These are phyloP conservation scores for Phaseolus lunatus DNA, from an alignment of 306 rosid genomes.

Conservation along the genomic window DNA sequence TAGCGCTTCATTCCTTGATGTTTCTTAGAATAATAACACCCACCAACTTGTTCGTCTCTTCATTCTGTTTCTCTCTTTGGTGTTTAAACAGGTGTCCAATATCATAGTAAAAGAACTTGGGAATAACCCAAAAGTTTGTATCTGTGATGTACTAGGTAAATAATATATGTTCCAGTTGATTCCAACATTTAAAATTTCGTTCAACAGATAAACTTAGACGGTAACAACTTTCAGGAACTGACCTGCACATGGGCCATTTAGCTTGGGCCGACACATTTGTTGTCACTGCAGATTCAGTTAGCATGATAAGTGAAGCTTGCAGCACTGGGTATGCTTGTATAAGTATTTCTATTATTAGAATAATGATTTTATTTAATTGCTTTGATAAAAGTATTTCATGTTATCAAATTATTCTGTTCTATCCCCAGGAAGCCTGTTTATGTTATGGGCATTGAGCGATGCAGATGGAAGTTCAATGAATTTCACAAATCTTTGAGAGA, in stretches of 20 bases:
- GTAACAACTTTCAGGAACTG: slow-evolving; percentile 66
- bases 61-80: slow-evolving; percentile 23
- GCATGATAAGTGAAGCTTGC: slow-evolving; percentile 92
- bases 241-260: slow-evolving; percentile 86
- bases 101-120: slow-evolving; percentile 74
- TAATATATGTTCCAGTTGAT: slow-evolving; percentile 28
- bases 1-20: slow-evolving; percentile 1
- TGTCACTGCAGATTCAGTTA: slow-evolving; percentile 95
- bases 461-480: slow-evolving; percentile 89
- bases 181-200: slow-evolving; percentile 23
- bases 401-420: slow-evolving; percentile 32
- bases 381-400: not conserved
- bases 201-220: slow-evolving; percentile 14
- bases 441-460: slow-evolving; percentile 75
- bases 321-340: slow-evolving; percentile 85
- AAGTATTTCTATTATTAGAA: slow-evolving; percentile 24
- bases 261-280: slow-evolving; percentile 98
- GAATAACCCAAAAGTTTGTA: slow-evolving; percentile 77
- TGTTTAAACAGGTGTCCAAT: slow-evolving; percentile 65
- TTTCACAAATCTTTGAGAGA: slow-evolving; percentile 80
- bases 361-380: slow-evolving; percentile 16
- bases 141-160: slow-evolving; percentile 90
- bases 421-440: slow-evolving; percentile 86
- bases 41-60: slow-evolving; percentile 6
- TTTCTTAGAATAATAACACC: slow-evolving; percentile 8